These are phyloP conservation scores for Earliella scabrosa DNA, from an alignment of 1,284 basidiomycete genomes.

Conservation along the genomic window DNA sequence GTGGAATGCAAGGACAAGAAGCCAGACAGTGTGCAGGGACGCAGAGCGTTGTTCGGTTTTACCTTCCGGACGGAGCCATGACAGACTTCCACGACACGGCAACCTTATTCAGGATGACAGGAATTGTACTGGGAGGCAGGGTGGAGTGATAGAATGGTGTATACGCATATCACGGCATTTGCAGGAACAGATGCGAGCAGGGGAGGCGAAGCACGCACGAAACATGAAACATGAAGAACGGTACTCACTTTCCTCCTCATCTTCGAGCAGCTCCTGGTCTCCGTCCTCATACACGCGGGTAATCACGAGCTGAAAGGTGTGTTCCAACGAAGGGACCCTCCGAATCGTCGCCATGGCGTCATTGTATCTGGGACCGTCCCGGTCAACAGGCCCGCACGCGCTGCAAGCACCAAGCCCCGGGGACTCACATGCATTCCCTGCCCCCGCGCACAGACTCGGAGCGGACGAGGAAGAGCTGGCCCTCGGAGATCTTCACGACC, in stretches of 20 bases:
- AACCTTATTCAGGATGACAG: too few relatives aligned
- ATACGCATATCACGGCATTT: neutral
- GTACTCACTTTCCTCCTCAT: slow-evolving; percentile 94
- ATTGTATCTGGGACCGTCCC: slow-evolving; percentile 70
- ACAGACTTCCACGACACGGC: too few relatives aligned
- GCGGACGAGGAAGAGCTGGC: slow-evolving; percentile 90
- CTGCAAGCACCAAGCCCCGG: slow-evolving; percentile 1
- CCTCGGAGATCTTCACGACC: slow-evolving; percentile 93
- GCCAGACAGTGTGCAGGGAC: too few relatives aligned
- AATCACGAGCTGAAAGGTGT: slow-evolving; percentile 95
- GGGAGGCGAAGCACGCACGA: too few relatives aligned
- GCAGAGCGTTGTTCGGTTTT: too few relatives aligned
- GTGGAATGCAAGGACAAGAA: too few relatives aligned
- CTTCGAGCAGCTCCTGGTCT: slow-evolving; percentile 91
- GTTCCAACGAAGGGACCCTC: slow-evolving; percentile 80
- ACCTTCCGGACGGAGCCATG: too few relatives aligned
- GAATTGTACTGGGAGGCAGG: too few relatives aligned
- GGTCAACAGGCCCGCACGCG: neutral
- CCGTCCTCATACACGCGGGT: slow-evolving; percentile 96
- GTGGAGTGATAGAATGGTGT: too few relatives aligned
- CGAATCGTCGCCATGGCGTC: slow-evolving; percentile 96
- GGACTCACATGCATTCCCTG: slow-evolving; percentile 94
- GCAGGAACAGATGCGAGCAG: too few relatives aligned
- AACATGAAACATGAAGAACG: too few relatives aligned
- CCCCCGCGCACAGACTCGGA: slow-evolving; percentile 90